Conservation (phyloP, 768 basidiomycete species). For the Cyclocybe aegerita region DNA sequence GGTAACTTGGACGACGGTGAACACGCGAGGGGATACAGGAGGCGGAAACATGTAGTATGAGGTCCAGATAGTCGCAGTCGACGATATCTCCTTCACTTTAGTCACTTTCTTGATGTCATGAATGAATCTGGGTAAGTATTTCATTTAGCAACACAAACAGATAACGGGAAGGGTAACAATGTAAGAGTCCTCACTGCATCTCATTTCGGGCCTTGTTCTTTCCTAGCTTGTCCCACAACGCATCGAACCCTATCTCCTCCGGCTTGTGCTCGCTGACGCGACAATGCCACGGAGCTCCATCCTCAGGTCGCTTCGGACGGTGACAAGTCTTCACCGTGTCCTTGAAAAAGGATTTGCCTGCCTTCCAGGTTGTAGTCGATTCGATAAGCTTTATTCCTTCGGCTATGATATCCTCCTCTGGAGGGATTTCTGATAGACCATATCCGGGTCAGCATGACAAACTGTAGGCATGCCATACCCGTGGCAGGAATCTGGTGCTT, state of each 20-base stretch:
- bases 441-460: too few species aligned
- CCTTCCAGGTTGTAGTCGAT: slow-evolving; percentile 60
- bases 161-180: not conserved
- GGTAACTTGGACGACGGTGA: slow-evolving; percentile 71
- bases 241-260: slow-evolving; percentile 71
- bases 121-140: slow-evolving; percentile 53
- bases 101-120: slow-evolving; percentile 62
- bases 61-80: slow-evolving; percentile 67
- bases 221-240: slow-evolving; percentile 70
- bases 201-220: slow-evolving; percentile 68
- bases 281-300: slow-evolving; percentile 67
- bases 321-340: slow-evolving; percentile 53
- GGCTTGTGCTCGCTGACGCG: slow-evolving; percentile 64
- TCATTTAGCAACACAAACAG: not conserved
- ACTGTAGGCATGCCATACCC: too few species aligned
- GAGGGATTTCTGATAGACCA: slow-evolving; percentile 50
- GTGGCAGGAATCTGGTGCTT: not conserved
- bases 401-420: slow-evolving; percentile 55
- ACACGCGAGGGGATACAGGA: slow-evolving; percentile 70
- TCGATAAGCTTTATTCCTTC: slow-evolving; percentile 57
- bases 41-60: slow-evolving; percentile 72
- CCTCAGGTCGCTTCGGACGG: slow-evolving; percentile 49
- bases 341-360: slow-evolving; percentile 60
- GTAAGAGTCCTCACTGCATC: slow-evolving; percentile 50
- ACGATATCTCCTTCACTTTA: slow-evolving; percentile 61